Conservation (phyloP, 2,329 filamentous ascomycete species). For the Ustulina deusta region DNA sequence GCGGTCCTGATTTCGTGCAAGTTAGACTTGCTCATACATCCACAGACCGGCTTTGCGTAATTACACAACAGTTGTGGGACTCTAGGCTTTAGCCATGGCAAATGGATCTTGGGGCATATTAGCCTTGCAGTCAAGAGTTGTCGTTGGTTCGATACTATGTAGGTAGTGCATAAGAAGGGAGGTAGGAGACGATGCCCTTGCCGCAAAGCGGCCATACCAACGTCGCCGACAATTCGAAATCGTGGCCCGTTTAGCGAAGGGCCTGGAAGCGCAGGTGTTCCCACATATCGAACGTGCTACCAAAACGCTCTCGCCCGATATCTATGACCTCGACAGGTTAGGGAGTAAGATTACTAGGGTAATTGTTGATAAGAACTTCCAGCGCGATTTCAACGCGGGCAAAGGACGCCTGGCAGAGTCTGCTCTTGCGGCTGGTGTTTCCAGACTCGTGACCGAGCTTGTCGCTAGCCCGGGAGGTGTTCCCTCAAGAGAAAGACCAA, state of each 20-base stretch:
- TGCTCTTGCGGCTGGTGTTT: constrained; percentile 40
- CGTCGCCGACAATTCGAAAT: too few species aligned
- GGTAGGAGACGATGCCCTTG: too few species aligned
- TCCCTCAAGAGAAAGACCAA: background rate
- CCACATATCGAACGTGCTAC: constrained; percentile 46
- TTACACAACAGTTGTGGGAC: too few species aligned
- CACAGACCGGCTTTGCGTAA: background rate
- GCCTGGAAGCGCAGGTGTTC: constrained; percentile 47
- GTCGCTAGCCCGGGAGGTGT: constrained; percentile 40
- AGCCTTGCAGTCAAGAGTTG: background rate
- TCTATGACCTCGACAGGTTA: constrained; percentile 44
- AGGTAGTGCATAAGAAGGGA: too few species aligned
- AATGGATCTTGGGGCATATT: background rate
- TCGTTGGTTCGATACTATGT: too few species aligned
- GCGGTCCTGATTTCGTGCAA: background rate
- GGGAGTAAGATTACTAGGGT: constrained; percentile 41
- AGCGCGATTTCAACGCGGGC: constrained; percentile 40
- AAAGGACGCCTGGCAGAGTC: constrained; percentile 43
- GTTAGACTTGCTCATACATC: background rate
- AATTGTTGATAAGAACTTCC: constrained; percentile 44
- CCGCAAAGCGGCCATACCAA: too few species aligned
- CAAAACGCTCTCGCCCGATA: constrained; percentile 27
- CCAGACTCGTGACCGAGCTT: constrained; percentile 41
- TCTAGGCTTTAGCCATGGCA: too few species aligned
- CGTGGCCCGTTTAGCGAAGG: too few species aligned